Conservation (phyloP, 2,329 filamentous ascomycete species). For the Botrytis sinoallii region DNA sequence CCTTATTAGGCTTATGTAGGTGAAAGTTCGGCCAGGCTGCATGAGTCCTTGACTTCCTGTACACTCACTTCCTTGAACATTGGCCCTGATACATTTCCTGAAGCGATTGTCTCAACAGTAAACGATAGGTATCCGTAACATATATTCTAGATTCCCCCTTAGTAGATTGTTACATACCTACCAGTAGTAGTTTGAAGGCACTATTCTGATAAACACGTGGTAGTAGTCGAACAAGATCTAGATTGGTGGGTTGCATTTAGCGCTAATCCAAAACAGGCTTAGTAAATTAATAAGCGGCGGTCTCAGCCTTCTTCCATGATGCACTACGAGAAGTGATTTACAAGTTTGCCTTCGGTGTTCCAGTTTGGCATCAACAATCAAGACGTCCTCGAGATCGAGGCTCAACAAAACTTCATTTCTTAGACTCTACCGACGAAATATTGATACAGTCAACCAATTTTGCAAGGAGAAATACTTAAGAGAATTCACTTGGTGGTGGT, state of each 20-base stretch:
- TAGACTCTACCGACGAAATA: background rate
- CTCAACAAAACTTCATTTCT: background rate
- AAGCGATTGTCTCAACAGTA: background rate
- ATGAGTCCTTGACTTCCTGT: background rate
- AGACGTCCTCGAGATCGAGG: slow-evolving; percentile 7
- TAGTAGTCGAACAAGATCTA: background rate
- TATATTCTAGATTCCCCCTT: background rate
- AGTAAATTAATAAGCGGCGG: background rate
- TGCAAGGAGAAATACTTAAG: background rate
- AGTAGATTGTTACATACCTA: background rate
- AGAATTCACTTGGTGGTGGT: slow-evolving; percentile 12
- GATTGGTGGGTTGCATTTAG: background rate
- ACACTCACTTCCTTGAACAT: background rate
- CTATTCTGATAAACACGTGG: background rate
- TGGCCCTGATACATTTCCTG: background rate
- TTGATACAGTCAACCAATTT: background rate
- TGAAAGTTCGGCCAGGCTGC: background rate
- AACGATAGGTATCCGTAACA: background rate
- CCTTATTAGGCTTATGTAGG: background rate
- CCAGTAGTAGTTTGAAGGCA: background rate
- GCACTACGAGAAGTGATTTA: background rate
- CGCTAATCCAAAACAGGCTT: background rate
- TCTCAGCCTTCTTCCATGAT: background rate
- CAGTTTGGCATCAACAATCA: slow-evolving; percentile 5
- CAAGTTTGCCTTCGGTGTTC: slow-evolving; percentile 10